Evolutionary conservation across 2,329 filamentous ascomycete genomes (phyloP).

Genomic region (Catunica adiposa): DNA sequence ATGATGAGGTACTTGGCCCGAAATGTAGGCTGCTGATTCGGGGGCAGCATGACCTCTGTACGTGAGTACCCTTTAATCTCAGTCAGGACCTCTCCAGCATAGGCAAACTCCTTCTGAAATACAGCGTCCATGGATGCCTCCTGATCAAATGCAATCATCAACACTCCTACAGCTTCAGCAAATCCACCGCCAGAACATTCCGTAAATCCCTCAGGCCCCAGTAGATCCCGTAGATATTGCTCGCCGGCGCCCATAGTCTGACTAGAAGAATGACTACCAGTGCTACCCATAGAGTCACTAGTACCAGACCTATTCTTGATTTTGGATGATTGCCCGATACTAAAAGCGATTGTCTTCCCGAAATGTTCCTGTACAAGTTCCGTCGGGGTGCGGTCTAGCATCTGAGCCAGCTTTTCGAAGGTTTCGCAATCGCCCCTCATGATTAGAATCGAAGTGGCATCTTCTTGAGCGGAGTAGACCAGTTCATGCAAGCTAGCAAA

Average conservation of each 20-base stretch:
- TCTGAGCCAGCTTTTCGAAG: slow-evolving; percentile 40
- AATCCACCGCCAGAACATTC: slow-evolving; percentile 52
- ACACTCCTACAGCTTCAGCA: slow-evolving; percentile 55
- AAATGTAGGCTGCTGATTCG: slow-evolving; percentile 78
- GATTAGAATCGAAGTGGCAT: slow-evolving; percentile 62
- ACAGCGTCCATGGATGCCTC: slow-evolving; percentile 57
- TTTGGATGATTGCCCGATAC: slow-evolving; percentile 36
- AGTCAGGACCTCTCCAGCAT: slow-evolving; percentile 46
- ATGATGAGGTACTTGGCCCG: slow-evolving; percentile 58
- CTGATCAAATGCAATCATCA: slow-evolving; percentile 63
- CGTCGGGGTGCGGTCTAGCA: slow-evolving; percentile 35
- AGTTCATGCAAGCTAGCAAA: slow-evolving; percentile 55
- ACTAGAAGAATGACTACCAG: background rate
- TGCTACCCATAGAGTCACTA: background rate
- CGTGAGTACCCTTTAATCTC: slow-evolving; percentile 54
- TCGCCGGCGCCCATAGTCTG: slow-evolving; percentile 10
- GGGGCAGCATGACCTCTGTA: slow-evolving; percentile 48
- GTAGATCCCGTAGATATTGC: slow-evolving; percentile 26
- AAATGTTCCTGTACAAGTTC: slow-evolving; percentile 54
- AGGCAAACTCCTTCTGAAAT: slow-evolving; percentile 41
- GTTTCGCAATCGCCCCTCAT: slow-evolving; percentile 61
- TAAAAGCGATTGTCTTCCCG: slow-evolving; percentile 65
- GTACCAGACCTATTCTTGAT: slow-evolving; percentile 7
- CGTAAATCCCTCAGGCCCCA: slow-evolving; percentile 51
- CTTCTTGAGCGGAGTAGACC: slow-evolving; percentile 52